Evolutionary conservation across 2,329 filamentous ascomycete genomes (phyloP).

Genomic region (Aspergillus calidoustus): DNA sequence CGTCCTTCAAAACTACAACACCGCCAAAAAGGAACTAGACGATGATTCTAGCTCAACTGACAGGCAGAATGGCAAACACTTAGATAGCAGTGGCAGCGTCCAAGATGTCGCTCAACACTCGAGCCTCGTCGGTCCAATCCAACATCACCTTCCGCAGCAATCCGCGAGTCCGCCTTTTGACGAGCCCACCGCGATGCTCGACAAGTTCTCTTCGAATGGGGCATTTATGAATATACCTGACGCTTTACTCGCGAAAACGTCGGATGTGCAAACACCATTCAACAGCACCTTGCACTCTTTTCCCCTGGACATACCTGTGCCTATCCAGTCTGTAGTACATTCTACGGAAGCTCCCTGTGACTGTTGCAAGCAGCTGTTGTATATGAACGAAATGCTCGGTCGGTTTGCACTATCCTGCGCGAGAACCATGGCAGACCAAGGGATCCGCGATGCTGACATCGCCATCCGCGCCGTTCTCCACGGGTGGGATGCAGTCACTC

Average conservation of each 20-base stretch:
- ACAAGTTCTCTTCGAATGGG: conserved; percentile 5
- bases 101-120: conserved; percentile 2
- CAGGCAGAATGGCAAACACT: conserved; percentile 1
- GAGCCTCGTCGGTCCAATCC: not conserved
- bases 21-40: not conserved
- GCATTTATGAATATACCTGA: conserved; percentile 2
- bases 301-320: conserved; percentile 6
- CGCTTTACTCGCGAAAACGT: not conserved
- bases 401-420: conserved; percentile 1
- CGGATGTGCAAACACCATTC: conserved; percentile 5
- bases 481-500: conserved; percentile 14
- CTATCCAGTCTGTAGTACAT: conserved; percentile 1
- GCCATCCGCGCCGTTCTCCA: conserved; percentile 17
- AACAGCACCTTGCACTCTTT: conserved; percentile 12
- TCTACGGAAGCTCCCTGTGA: not conserved
- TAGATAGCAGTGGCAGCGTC: not conserved
- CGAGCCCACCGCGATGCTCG: not conserved
- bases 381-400: conserved; percentile 18
- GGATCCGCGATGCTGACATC: conserved; percentile 15
- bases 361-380: conserved; percentile 7
- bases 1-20: conserved; percentile 3
- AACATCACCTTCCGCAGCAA: not conserved
- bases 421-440: conserved; percentile 6
- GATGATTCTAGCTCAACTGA: not conserved
- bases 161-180: conserved; percentile 6